A percentile compares a stretch with the other conserved stretches of the same genome.
Evolutionary conservation across 2,329 filamentous ascomycete genomes (phyloP).

Genomic region (Alternaria longipes): DNA sequence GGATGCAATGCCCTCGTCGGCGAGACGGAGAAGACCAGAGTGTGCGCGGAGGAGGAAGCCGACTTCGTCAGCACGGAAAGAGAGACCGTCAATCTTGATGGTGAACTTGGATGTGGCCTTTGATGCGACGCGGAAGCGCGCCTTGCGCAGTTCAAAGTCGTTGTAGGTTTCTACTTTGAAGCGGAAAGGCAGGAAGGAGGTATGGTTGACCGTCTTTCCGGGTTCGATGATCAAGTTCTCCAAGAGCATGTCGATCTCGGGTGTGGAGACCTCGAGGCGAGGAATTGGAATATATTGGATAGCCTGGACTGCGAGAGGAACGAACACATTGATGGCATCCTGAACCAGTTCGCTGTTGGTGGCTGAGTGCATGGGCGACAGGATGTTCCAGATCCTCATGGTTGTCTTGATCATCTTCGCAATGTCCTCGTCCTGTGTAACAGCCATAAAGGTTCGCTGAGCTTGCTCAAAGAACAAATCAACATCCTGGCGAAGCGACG

Average conservation of each 20-base stretch:
- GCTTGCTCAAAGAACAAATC: constrained; percentile 75
- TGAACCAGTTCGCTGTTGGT: constrained; percentile 76
- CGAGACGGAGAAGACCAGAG: constrained; percentile 75
- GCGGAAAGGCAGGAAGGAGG: constrained; percentile 88
- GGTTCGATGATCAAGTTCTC: constrained; percentile 93
- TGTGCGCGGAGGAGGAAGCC: constrained; percentile 90
- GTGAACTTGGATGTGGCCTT: constrained; percentile 76
- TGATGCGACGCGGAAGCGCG: constrained; percentile 72
- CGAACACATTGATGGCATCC: constrained; percentile 81
- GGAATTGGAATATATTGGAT: constrained; percentile 92
- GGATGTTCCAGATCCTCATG: constrained; percentile 71
- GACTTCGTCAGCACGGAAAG: constrained; percentile 83
- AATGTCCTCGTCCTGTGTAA: constrained; percentile 76
- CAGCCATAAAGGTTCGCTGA: constrained; percentile 72
- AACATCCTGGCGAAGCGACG: constrained; percentile 75
- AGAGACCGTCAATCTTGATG: constrained; percentile 82
- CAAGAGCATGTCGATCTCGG: constrained; percentile 82
- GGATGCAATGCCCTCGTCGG: constrained; percentile 84
- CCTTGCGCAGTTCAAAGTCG: constrained; percentile 85
- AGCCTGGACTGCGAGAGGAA: constrained; percentile 77
- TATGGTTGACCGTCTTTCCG: constrained; percentile 81
- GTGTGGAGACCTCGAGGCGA: constrained; percentile 84
- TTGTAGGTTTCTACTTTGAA: constrained; percentile 85
- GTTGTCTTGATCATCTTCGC: constrained; percentile 73
- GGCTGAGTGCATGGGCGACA: constrained; percentile 71